These are phyloP conservation scores for Xylaria sp. DNA, from an alignment of 2,329 filamentous ascomycete genomes.

Conservation along the genomic window DNA sequence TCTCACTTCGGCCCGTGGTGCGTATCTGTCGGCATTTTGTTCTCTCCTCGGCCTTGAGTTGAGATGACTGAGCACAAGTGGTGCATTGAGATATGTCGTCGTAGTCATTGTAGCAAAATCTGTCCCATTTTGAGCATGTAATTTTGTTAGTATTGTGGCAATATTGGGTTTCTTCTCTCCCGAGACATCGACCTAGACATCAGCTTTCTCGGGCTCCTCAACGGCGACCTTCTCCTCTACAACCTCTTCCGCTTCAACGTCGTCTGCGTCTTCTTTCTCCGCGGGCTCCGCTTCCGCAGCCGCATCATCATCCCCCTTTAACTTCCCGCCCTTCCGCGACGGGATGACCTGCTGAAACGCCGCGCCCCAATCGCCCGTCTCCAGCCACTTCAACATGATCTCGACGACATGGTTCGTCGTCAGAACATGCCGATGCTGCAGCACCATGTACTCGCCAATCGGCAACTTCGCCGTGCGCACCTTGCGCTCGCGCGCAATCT, in stretches of 20 bases:
- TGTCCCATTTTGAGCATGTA: not conserved
- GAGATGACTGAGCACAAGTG: no score
- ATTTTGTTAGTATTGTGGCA: not conserved
- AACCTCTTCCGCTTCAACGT: not conserved
- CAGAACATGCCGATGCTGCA: slow-evolving; percentile 79
- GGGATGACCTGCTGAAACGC: slow-evolving; percentile 87
- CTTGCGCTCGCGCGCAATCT: slow-evolving; percentile 65
- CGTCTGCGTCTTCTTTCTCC: not conserved
- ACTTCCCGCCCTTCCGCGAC: slow-evolving; percentile 74
- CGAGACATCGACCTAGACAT: no score
- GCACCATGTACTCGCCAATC: slow-evolving; percentile 91
- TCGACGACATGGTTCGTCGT: slow-evolving; percentile 95
- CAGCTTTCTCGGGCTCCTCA: no score
- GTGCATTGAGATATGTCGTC: no score
- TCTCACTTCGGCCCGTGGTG: no score
- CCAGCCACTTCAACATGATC: slow-evolving; percentile 92
- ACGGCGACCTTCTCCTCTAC: not conserved
- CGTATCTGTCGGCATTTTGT: no score
- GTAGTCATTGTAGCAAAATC: no score
- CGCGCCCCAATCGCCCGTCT: slow-evolving; percentile 83
- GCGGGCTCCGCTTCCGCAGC: not conserved
- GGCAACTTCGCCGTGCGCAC: slow-evolving; percentile 87
- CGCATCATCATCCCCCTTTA: slow-evolving; percentile 43
- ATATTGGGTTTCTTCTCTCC: not conserved
- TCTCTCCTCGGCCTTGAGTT: no score